Evolutionary conservation across 495 filamentous ascomycete genomes (phyloP).

Genomic region (Daldinia grandis): DNA sequence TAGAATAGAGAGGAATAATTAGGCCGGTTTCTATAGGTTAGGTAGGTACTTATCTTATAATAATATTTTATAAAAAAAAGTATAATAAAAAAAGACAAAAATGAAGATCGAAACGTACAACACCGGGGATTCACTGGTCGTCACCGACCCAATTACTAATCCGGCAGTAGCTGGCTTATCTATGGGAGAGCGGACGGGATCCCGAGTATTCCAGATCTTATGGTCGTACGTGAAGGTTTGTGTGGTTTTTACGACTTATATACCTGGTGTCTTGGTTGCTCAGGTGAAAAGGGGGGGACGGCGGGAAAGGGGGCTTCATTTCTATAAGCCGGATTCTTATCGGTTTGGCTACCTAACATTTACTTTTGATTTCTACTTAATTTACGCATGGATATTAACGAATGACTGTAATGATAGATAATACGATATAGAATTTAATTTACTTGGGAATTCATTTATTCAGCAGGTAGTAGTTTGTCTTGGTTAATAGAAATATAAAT

Average conservation of each 20-base stretch:
- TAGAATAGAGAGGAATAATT: not conserved
- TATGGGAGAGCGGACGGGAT: slow-evolving; percentile 53
- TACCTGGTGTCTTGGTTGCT: not conserved
- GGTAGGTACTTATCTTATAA: too few species aligned
- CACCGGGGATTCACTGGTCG: slow-evolving; percentile 56
- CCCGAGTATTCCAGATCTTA: slow-evolving; percentile 19
- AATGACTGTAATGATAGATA: not conserved
- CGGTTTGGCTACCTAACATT: not conserved
- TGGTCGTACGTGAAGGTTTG: slow-evolving; percentile 18
- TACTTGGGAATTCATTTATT: too few species aligned
- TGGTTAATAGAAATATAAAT: too few species aligned
- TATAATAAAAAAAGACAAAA: not conserved
- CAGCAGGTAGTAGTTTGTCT: too few species aligned
- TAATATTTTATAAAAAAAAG: not conserved
- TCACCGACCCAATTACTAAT: slow-evolving; percentile 60
- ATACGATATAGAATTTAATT: too few species aligned
- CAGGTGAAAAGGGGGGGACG: not conserved
- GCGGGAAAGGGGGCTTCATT: too few species aligned
- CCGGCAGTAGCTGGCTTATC: slow-evolving; percentile 47
- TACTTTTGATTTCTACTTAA: not conserved
- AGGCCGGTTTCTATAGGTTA: too few species aligned
- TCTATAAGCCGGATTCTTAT: not conserved
- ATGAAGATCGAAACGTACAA: slow-evolving; percentile 49
- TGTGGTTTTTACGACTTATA: not conserved
- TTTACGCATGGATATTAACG: not conserved